Evolutionary conservation across 140 eudicot genomes (phyloP), one percentile per base, ranked within the genome.

Genomic region (Oenanthe javanica): DNA sequence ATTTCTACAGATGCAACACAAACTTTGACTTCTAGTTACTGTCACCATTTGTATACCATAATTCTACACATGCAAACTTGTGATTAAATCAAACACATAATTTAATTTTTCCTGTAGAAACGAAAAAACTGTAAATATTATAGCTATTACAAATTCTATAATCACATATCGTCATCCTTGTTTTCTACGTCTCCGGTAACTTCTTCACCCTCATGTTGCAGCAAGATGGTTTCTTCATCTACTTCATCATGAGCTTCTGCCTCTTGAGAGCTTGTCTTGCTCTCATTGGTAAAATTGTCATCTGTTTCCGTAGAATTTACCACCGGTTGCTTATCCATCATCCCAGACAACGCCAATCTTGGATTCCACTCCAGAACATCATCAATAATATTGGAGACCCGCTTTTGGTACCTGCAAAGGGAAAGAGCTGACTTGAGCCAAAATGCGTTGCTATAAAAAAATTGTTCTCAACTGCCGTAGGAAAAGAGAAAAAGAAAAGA

Each of bases 301-400:
- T 75, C 82, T 27, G 94, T 31, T 6, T 85, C 94, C 6, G 94
- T 91, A n/a, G 77, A 91, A 64, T 93, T 93, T 43, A 81, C 88
- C 55, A 78, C 91, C 12, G 90, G 81, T 9, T 87, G 93, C 82
- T 93, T 91, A 77, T 91, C 97, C 98, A 95, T 95, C 95, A 95
- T 92, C 76, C 97, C 97, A 2, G 99, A 95, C 87, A 95, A 87
- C 15, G 99, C 99, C 87, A 92, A 71, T 64, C 92, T 87, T 8
- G 99, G 99, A 61, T 87, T 86, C 99, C 99, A 95, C 87, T 92
- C 97, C 36, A 95, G 94, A 79, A 95, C 99, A 81, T 95, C 99
- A 50, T 95, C 99, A 19, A 95, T 95, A 54, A 95, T 95, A 87
- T 95, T 95, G 10, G 93, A 95, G 73, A 95, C 97, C 86, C 99